These are phyloP conservation scores for Stagonosporopsis rhizophila DNA, from an alignment of 2,329 filamentous ascomycete genomes.

Conservation along the genomic window DNA sequence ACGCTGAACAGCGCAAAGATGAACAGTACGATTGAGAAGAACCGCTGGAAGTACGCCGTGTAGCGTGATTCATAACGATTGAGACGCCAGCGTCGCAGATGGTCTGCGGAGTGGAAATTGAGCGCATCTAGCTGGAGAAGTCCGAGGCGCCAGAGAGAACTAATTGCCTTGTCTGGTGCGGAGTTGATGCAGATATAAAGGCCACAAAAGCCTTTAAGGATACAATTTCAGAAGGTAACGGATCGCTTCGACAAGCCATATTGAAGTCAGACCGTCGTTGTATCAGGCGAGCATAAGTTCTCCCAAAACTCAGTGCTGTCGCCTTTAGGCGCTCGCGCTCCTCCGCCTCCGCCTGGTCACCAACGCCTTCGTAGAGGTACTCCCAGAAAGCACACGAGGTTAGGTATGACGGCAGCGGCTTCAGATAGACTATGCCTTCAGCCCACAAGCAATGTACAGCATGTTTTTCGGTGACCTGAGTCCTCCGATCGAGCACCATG, in stretches of 20 bases:
- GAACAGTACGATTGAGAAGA: conserved; percentile 28
- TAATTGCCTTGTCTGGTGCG: conserved; percentile 16
- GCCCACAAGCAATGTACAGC: conserved; percentile 30
- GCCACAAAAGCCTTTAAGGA: conserved; percentile 14
- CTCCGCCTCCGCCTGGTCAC: background rate
- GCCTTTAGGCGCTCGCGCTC: background rate
- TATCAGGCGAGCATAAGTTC: background rate
- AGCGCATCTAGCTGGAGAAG: conserved; percentile 26
- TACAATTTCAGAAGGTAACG: background rate
- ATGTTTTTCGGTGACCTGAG: conserved; percentile 28
- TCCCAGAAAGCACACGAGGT: conserved; percentile 32
- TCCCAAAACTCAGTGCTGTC: background rate
- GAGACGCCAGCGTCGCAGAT: conserved; percentile 26
- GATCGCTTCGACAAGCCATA: background rate
- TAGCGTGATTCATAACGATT: conserved; percentile 30
- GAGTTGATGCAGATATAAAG: conserved; percentile 23
- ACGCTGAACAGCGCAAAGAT: conserved; percentile 31
- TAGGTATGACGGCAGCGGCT: conserved; percentile 9
- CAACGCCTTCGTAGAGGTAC: conserved; percentile 26
- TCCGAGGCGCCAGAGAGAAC: conserved; percentile 26
- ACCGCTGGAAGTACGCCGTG: conserved; percentile 24
- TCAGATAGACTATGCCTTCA: conserved; percentile 1
- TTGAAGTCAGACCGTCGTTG: background rate
- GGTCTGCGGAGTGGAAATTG: conserved; percentile 30
- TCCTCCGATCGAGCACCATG: conserved; percentile 22